These are phyloP conservation scores for Chrysochromulina tobinii DNA, from an alignment of 78 protist species.

Conservation along the genomic window DNA sequence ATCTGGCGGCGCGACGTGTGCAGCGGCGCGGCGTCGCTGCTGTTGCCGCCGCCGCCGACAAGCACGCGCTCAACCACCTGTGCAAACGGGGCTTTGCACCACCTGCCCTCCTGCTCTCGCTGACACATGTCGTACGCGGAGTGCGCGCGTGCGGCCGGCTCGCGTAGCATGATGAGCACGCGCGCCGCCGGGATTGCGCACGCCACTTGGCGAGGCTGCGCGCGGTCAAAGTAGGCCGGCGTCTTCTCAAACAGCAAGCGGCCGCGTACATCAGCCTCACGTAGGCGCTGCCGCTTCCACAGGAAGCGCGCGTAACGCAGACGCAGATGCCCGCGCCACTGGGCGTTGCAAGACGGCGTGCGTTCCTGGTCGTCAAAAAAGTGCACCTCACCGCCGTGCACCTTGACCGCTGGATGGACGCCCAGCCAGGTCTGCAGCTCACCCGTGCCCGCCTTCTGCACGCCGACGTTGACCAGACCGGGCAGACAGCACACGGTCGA, in stretches of 20 bases:
- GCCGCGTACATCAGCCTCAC: background rate
- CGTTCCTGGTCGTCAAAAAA: background rate
- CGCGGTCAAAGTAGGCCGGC: background rate
- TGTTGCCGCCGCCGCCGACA: background rate
- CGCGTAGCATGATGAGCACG: background rate
- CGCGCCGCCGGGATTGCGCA: background rate
- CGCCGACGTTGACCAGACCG: background rate
- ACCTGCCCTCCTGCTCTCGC: background rate
- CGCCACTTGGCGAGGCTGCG: background rate
- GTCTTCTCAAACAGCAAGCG: background rate
- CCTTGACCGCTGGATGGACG: background rate
- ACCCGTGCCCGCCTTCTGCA: conserved; percentile 28
- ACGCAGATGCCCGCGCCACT: background rate
- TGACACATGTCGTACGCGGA: background rate
- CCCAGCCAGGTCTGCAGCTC: conserved; percentile 26
- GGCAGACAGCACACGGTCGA: background rate
- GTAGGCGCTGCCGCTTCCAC: background rate
- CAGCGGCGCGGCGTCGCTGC: background rate
- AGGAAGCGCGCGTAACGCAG: background rate
- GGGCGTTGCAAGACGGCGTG: background rate
- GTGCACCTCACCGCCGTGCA: conserved; percentile 26
- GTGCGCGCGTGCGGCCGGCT: background rate
- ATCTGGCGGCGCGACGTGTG: background rate
- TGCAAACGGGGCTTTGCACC: background rate
- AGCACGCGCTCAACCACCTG: background rate